Conservation (phyloP, 352 stramenopile species). For the Globisporangium yorkense region DNA sequence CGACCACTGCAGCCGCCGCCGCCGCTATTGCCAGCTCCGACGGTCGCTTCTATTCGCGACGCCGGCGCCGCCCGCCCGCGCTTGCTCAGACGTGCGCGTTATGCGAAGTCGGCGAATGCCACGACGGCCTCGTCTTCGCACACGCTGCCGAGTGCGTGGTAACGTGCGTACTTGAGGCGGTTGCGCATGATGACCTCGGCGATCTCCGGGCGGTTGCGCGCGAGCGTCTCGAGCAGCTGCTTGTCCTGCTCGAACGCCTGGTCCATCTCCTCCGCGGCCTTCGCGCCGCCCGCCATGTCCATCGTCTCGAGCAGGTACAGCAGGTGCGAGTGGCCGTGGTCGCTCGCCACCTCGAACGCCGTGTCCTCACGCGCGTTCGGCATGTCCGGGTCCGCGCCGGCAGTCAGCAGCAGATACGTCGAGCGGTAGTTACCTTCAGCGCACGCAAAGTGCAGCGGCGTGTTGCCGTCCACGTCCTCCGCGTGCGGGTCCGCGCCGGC, state of each 20-base stretch:
- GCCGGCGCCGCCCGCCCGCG: not conserved
- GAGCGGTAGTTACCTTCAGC: slow-evolving; percentile 68
- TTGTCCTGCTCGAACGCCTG: slow-evolving; percentile 54
- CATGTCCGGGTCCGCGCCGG: slow-evolving; percentile 79
- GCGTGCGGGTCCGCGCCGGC: slow-evolving; percentile 64
- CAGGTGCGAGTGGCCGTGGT: slow-evolving; percentile 60
- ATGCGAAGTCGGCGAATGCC: slow-evolving; percentile 32
- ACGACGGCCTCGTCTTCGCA: slow-evolving; percentile 46
- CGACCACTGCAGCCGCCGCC: too few relatives aligned
- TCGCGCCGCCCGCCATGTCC: slow-evolving; percentile 45
- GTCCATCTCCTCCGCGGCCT: slow-evolving; percentile 56
- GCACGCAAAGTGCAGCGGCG: slow-evolving; percentile 72
- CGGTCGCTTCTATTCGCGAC: slow-evolving; percentile 5
- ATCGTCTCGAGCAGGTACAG: slow-evolving; percentile 79
- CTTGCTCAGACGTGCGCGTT: not conserved
- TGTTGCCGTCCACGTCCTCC: slow-evolving; percentile 78
- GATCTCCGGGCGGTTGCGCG: slow-evolving; percentile 59
- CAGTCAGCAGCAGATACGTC: slow-evolving; percentile 76
- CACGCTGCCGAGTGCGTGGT: slow-evolving; percentile 52
- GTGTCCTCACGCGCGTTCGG: slow-evolving; percentile 76
- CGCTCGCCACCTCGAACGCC: slow-evolving; percentile 69
- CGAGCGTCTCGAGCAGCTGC: slow-evolving; percentile 54
- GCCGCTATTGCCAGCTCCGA: not conserved
- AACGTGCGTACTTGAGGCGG: slow-evolving; percentile 68
- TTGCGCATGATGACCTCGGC: slow-evolving; percentile 73